A percentile compares a stretch with the other conserved stretches of the same genome.
Conservation (phyloP, 179 eudicot species). For the Pouteria campechiana region DNA sequence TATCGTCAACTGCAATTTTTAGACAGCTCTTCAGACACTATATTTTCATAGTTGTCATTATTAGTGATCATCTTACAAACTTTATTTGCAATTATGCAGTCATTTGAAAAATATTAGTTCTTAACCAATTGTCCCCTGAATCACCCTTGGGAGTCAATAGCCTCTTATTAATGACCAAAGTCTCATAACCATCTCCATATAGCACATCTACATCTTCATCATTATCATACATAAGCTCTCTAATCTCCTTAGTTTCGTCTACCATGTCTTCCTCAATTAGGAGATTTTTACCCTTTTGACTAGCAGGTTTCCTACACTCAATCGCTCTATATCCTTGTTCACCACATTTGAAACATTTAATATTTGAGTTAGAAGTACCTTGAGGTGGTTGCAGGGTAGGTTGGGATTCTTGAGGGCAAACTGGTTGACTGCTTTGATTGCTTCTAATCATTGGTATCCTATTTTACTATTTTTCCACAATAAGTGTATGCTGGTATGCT, state of each 20-base stretch:
- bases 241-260: neutral
- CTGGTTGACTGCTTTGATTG: too few species aligned
- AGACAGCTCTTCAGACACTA: neutral
- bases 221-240: neutral
- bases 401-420: too few species aligned
- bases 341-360: too few species aligned
- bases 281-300: too few species aligned
- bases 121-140: neutral
- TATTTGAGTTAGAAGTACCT: too few species aligned
- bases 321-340: too few species aligned
- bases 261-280: too few species aligned
- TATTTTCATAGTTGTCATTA: slow-evolving; percentile 4
- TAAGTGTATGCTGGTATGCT: too few species aligned
- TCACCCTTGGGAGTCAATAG: neutral
- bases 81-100: slow-evolving; percentile 3
- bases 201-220: neutral
- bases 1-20: neutral
- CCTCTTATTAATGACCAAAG: neutral
- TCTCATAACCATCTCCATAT: neutral
- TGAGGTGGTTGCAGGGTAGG: too few species aligned
- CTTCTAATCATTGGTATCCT: too few species aligned
- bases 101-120: slow-evolving; percentile 2
- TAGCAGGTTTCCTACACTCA: too few species aligned
- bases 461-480: too few species aligned
- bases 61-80: slow-evolving; percentile 5